phyloP scores from a whole-genome alignment of 2,329 filamentous ascomycete species.

The Cercospora sp. region DNA sequence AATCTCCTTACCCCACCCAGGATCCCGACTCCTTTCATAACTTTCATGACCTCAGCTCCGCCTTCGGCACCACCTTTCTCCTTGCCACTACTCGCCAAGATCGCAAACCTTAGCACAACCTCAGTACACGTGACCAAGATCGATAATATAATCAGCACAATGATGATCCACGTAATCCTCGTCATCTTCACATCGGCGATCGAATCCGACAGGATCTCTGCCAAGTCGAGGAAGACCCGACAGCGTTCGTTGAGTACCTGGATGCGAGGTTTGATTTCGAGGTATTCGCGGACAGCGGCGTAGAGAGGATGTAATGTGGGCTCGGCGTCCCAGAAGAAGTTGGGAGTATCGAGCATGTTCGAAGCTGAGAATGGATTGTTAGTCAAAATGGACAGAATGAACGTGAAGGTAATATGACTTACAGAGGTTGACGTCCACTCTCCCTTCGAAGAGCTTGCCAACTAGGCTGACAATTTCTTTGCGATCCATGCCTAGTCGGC shows the following conservation, averaged over 20 bases:
- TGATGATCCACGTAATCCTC: slow-evolving; percentile 95
- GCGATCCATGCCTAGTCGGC: slow-evolving; percentile 85
- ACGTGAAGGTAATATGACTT: slow-evolving; percentile 46
- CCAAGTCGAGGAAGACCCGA: slow-evolving; percentile 91
- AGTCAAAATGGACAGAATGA: background rate
- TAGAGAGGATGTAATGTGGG: slow-evolving; percentile 94
- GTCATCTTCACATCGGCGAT: slow-evolving; percentile 96
- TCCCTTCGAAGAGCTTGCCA: slow-evolving; percentile 84
- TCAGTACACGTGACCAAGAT: slow-evolving; percentile 90
- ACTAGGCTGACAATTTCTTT: slow-evolving; percentile 91
- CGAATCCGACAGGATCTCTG: slow-evolving; percentile 88
- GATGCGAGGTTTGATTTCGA: slow-evolving; percentile 94
- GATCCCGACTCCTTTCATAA: slow-evolving; percentile 8
- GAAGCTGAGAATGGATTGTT: slow-evolving; percentile 61
- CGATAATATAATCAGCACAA: slow-evolving; percentile 84
- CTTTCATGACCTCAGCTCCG: background rate
- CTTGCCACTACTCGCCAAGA: slow-evolving; percentile 51
- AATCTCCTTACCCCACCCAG: background rate
- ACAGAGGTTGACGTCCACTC: slow-evolving; percentile 98
- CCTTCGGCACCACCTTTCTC: slow-evolving; percentile 6
- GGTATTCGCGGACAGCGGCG: slow-evolving; percentile 89
- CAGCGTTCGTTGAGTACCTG: slow-evolving; percentile 97
- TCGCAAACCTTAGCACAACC: slow-evolving; percentile 80
- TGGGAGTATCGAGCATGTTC: slow-evolving; percentile 92
- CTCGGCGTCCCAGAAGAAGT: slow-evolving; percentile 98